A percentile compares a stretch with the other conserved stretches of the same genome.
These are phyloP conservation scores for Agrocybe pediades DNA, from an alignment of 768 basidiomycete genomes.

Conservation along the genomic window DNA sequence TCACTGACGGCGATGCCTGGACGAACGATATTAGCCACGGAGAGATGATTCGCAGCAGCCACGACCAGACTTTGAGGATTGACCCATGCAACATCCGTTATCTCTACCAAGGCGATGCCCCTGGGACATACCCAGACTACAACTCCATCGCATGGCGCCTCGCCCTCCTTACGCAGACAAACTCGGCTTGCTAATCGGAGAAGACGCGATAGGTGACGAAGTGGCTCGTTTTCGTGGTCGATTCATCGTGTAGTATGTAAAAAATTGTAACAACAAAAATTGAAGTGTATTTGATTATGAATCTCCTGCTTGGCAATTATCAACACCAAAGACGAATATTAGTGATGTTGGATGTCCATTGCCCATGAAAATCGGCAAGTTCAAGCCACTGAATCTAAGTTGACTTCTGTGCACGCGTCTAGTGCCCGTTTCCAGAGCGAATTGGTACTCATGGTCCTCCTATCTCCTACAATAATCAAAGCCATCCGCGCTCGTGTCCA, in stretches of 20 bases:
- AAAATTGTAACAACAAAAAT: no score
- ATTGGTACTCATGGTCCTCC: constrained; percentile 45
- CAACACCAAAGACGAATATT: no score
- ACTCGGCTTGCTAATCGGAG: constrained; percentile 11
- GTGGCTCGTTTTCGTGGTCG: no score
- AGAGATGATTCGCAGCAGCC: constrained; percentile 18
- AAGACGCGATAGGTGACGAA: no score
- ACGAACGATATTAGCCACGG: constrained; percentile 24
- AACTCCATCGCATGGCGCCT: constrained; percentile 14
- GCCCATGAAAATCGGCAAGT: background rate
- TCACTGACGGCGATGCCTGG: constrained; percentile 8
- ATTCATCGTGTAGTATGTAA: no score
- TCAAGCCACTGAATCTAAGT: background rate
- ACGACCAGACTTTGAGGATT: constrained; percentile 18
- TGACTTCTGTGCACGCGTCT: constrained; percentile 35
- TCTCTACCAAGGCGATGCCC: constrained; percentile 18
- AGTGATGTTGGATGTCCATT: no score
- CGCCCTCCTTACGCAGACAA: constrained; percentile 18
- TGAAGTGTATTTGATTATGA: no score
- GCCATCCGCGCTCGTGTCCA: constrained; percentile 67
- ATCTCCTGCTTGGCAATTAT: no score
- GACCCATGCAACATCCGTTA: constrained; percentile 18
- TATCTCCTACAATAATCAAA: constrained; percentile 63
- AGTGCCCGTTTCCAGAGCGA: constrained; percentile 57
- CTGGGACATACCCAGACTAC: constrained; percentile 10